A percentile compares a stretch with the other conserved stretches of the same genome.
These are phyloP conservation scores for Exophiala phaeomuriformis DNA, from an alignment of 2,329 filamentous ascomycete genomes.

Conservation along the genomic window DNA sequence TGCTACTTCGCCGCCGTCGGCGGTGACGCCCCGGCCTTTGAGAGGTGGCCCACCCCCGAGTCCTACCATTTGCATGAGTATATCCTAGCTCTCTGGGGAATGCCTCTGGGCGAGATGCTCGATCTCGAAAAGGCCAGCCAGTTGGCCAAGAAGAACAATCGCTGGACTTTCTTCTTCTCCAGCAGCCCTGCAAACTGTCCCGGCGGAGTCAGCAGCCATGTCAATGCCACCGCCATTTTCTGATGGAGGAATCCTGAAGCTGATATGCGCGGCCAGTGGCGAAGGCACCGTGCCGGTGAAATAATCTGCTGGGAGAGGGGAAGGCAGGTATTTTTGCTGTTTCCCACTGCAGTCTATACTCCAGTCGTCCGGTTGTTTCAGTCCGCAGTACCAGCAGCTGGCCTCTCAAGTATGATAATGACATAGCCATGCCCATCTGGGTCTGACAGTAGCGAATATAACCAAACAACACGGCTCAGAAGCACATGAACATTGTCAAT, in stretches of 20 bases:
- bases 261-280: no score
- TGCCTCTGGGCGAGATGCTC: constrained; percentile 42
- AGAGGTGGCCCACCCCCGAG: constrained; percentile 50
- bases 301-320: no score
- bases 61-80: constrained; percentile 36
- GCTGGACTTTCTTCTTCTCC: constrained; percentile 39
- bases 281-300: no score
- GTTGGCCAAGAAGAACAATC: constrained; percentile 33
- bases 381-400: no score
- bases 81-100: constrained; percentile 39
- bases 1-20: constrained; percentile 60
- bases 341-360: no score
- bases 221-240: constrained; percentile 41
- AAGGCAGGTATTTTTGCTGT: no score
- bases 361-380: no score
- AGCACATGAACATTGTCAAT: no score
- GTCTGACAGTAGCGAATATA: no score
- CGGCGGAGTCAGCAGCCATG: constrained; percentile 39
- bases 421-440: no score
- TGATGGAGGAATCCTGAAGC: constrained; percentile 13
- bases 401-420: no score
- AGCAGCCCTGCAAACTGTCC: constrained; percentile 38
- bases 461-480: no score
- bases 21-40: constrained; percentile 57
- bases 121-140: constrained; percentile 36